Percentiles rank a stretch among this genome's conserved stretches.
Evolutionary conservation across 2,329 filamentous ascomycete genomes (phyloP).

Genomic region (Aureobasidium sp.): DNA sequence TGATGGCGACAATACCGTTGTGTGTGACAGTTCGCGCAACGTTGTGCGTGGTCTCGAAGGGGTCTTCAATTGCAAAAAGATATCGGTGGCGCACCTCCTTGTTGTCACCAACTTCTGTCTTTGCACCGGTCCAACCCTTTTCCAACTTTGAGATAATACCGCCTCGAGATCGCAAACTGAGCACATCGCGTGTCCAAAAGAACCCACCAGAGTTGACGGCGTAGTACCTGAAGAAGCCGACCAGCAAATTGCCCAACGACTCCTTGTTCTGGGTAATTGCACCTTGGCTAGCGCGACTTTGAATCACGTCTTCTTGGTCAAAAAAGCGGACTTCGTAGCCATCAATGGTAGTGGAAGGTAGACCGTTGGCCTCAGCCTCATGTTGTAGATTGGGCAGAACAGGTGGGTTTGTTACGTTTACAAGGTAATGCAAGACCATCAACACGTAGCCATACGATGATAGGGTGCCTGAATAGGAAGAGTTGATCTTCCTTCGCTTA

Average conservation of each 20-base stretch:
- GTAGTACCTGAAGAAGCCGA: conserved; percentile 86
- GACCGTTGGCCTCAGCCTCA: conserved; percentile 19
- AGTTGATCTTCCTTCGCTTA: conserved; percentile 77
- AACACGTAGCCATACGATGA: conserved; percentile 87
- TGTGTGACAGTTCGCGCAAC: conserved; percentile 81
- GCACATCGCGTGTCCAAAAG: conserved; percentile 71
- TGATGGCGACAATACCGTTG: conserved; percentile 70
- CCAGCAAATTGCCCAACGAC: conserved; percentile 62
- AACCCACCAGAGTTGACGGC: conserved; percentile 58
- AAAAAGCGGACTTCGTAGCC: conserved; percentile 69
- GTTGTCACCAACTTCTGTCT: conserved; percentile 54
- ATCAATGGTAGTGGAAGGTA: conserved; percentile 31
- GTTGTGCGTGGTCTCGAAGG: conserved; percentile 83
- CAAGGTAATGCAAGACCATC: conserved; percentile 85
- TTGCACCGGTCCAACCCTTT: conserved; percentile 83
- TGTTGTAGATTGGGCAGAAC: conserved; percentile 78
- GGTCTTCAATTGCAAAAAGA: conserved; percentile 85
- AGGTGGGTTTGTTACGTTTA: conserved; percentile 73
- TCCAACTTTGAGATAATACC: conserved; percentile 66
- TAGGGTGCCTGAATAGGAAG: conserved; percentile 75
- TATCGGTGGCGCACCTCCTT: conserved; percentile 74
- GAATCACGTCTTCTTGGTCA: conserved; percentile 65
- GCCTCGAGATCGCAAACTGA: conserved; percentile 65
- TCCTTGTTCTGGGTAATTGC: conserved; percentile 63
- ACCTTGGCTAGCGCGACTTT: conserved; percentile 50